Conservation (phyloP, 2,329 filamentous ascomycete species). For the Verticillium longisporum region DNA sequence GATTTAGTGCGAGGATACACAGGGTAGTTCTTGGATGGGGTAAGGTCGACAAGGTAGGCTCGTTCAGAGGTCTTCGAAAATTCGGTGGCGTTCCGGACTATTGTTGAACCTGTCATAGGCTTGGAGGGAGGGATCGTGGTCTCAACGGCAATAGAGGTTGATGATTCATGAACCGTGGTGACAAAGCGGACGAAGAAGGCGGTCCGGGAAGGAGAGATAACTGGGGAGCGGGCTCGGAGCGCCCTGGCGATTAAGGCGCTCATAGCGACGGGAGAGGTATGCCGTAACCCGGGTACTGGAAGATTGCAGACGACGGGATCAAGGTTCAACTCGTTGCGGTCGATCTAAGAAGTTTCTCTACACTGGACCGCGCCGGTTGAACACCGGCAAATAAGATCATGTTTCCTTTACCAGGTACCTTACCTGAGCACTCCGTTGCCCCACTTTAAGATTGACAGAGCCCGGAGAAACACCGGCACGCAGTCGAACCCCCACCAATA, state of each 20-base stretch:
- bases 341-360: slow-evolving; percentile 6
- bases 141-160: not conserved
- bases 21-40: slow-evolving; percentile 61
- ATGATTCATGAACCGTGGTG: slow-evolving; percentile 6
- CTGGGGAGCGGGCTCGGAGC: not conserved
- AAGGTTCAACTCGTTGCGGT: not conserved
- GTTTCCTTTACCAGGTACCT: not conserved
- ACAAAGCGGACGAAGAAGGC: slow-evolving; percentile 6
- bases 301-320: not conserved
- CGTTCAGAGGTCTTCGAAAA: slow-evolving; percentile 46
- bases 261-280: not conserved
- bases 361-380: slow-evolving; percentile 10
- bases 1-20: slow-evolving; percentile 70
- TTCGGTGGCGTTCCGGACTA: slow-evolving; percentile 14
- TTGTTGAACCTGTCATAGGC: slow-evolving; percentile 4
- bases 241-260: not conserved
- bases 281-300: not conserved
- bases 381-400: slow-evolving; percentile 3
- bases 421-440: not conserved
- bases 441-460: not conserved
- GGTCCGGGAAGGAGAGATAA: not conserved
- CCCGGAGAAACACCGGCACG: slow-evolving; percentile 11
- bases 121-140: slow-evolving; percentile 8
- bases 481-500: slow-evolving; percentile 11
- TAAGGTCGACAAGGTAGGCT: slow-evolving; percentile 68